These are phyloP conservation scores for Cryptococcus maquisensis DNA, from an alignment of 1,284 basidiomycete species.

Conservation along the genomic window DNA sequence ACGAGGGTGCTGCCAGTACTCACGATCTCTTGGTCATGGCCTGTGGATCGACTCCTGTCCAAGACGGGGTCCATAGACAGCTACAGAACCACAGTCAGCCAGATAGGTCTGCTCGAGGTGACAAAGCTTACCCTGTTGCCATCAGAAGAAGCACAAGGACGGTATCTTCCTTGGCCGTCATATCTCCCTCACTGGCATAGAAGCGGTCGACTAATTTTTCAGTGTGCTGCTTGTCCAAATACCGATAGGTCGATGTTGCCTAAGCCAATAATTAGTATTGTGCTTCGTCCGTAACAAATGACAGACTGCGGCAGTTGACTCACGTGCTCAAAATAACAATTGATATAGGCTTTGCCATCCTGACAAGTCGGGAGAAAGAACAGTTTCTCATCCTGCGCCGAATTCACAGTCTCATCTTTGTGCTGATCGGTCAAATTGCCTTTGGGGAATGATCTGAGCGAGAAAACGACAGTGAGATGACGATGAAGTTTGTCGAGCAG, in stretches of 20 bases:
- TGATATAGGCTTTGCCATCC: constrained; percentile 1
- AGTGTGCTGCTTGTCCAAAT: not conserved
- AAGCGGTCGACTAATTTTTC: not conserved
- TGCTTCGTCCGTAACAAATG: no score
- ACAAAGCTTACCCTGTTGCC: constrained; percentile 1
- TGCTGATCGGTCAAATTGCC: not conserved
- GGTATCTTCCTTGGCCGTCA: not conserved
- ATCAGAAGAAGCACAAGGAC: constrained; percentile 1
- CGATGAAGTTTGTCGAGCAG: constrained; percentile 2
- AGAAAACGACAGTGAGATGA: constrained; percentile 1
- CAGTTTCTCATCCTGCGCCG: not conserved
- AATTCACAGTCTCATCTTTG: not conserved
- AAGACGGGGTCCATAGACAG: constrained; percentile 4
- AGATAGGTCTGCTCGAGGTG: not conserved
- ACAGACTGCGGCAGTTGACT: not conserved
- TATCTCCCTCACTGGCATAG: not conserved
- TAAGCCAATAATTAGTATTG: not conserved
- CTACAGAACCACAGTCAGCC: not conserved
- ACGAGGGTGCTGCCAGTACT: not conserved
- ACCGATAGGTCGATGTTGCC: constrained; percentile 3
- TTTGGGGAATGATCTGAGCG: constrained; percentile 2
- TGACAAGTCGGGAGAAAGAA: constrained; percentile 1
- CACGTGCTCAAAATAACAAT: constrained; percentile 3
- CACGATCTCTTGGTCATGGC: not conserved
- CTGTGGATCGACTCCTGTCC: constrained; percentile 3